Evolutionary conservation across 352 stramenopile genomes (phyloP).

Genomic region (Globisporangium uncinulatum): DNA sequence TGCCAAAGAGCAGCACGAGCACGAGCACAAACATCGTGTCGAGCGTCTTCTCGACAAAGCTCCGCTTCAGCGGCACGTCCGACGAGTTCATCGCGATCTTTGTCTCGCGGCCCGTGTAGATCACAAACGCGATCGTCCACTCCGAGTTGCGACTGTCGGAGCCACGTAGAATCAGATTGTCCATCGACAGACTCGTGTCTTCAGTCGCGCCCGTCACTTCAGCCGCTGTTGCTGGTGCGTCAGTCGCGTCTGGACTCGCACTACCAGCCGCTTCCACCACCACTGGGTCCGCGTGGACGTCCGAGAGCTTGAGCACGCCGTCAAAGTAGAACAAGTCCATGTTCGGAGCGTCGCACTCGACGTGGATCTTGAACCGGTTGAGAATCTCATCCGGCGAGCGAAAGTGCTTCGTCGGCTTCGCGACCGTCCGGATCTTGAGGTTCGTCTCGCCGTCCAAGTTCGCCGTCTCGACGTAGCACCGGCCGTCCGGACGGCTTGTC

Average conservation of each 20-base stretch:
- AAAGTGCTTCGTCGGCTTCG: slow-evolving; percentile 74
- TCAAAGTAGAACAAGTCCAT: slow-evolving; percentile 88
- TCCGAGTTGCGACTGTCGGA: slow-evolving; percentile 82
- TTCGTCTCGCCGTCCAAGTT: slow-evolving; percentile 89
- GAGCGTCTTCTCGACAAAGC: slow-evolving; percentile 82
- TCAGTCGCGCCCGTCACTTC: slow-evolving; percentile 2
- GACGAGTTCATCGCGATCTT: slow-evolving; percentile 86
- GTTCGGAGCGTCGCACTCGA: slow-evolving; percentile 77
- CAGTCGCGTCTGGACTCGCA: not conserved
- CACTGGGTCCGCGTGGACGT: slow-evolving; percentile 16
- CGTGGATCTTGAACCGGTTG: slow-evolving; percentile 53
- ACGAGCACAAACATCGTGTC: slow-evolving; percentile 88
- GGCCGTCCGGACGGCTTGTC: slow-evolving; percentile 64
- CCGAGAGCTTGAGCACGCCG: slow-evolving; percentile 43
- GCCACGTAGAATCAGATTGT: slow-evolving; percentile 83
- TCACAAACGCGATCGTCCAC: slow-evolving; percentile 80
- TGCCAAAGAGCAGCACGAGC: slow-evolving; percentile 79
- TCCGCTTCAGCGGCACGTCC: slow-evolving; percentile 77
- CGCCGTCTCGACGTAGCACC: slow-evolving; percentile 82
- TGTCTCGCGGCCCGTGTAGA: slow-evolving; percentile 80
- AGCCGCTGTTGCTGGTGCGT: slow-evolving; percentile 6
- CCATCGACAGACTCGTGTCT: slow-evolving; percentile 73
- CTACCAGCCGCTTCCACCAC: too few species aligned
- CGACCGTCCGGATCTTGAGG: slow-evolving; percentile 80
- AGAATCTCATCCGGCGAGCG: slow-evolving; percentile 67